Percentiles rank a stretch among this genome's conserved stretches.
These are phyloP conservation scores for Neurospora tetraspora DNA, from an alignment of 495 filamentous ascomycete species.

Conservation along the genomic window DNA sequence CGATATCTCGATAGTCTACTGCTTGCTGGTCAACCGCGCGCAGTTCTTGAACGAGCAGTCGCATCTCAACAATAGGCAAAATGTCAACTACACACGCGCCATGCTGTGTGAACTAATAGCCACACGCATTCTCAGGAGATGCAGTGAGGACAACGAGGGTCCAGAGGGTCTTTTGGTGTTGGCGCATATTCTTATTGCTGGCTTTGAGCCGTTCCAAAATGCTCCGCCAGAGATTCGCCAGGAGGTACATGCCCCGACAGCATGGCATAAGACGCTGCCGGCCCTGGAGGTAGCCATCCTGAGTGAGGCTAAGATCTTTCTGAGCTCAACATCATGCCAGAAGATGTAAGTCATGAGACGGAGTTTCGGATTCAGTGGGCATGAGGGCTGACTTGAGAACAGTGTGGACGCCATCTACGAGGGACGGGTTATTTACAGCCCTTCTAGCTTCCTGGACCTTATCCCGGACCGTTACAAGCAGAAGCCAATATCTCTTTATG, in stretches of 20 bases:
- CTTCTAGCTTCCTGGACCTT: slow-evolving; percentile 57
- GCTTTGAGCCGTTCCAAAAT: slow-evolving; percentile 64
- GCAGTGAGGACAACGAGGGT: slow-evolving; percentile 56
- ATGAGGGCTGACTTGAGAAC: not conserved
- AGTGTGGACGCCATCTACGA: slow-evolving; percentile 58
- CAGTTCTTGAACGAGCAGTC: slow-evolving; percentile 59
- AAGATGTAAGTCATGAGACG: slow-evolving; percentile 38
- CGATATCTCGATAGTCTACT: slow-evolving; percentile 61
- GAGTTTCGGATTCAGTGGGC: not conserved
- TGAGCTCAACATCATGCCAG: slow-evolving; percentile 57
- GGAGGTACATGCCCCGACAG: slow-evolving; percentile 34
- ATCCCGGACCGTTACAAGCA: slow-evolving; percentile 67
- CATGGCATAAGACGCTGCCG: slow-evolving; percentile 51
- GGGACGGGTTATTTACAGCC: slow-evolving; percentile 60
- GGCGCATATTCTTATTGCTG: slow-evolving; percentile 59
- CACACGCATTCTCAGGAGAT: slow-evolving; percentile 52
- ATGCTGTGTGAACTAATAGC: slow-evolving; percentile 61
- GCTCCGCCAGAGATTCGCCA: slow-evolving; percentile 47
- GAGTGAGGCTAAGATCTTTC: slow-evolving; percentile 55
- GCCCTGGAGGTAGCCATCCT: slow-evolving; percentile 64
- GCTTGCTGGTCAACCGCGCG: slow-evolving; percentile 59
- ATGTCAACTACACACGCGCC: slow-evolving; percentile 56
- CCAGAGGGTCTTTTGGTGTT: slow-evolving; percentile 50
- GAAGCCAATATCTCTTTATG: slow-evolving; percentile 59
- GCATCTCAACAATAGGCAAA: slow-evolving; percentile 56